Base-by-base conservation (phyloP, 345 rosid species). In the Sonneratia alba region DNA sequence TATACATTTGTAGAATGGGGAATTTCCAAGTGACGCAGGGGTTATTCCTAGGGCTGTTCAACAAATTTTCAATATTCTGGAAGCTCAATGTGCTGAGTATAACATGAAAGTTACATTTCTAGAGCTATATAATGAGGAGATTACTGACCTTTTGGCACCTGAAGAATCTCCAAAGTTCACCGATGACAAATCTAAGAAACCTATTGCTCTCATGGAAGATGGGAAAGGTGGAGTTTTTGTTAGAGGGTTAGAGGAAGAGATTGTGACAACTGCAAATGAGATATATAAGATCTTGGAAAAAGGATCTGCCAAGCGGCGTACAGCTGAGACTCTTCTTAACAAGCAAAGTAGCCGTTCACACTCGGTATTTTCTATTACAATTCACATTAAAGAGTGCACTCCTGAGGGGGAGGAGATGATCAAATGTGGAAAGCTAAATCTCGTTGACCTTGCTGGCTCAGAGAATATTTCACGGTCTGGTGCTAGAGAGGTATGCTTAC, bases 331-430 rank as follows among this genome's bases (percentile, higher is more conserved):
- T 78, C 96, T 92, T 79, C 91, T 95, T 73, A 95, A 95, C 86
- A 95, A 92, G 87, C 99, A 95, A 81, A 95, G 98, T 75, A 92
- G 98, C 83, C 98, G 99, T 67, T 95, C 99, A 73, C 98, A 90
- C 83, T 95, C 97, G 0, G 90, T 95, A 78, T 95, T 92, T 81
- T 95, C 98, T 32, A 92, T 95, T 71, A 95, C 99, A 55, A 95
- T 95, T 76, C 99, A 95, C 78, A 95, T 90, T 19, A 92, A 92
- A 78, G 99, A 95, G 78, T 87, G 86, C 72, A 95, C 99, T 61
- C 98, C 96, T 12, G 98, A 95, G 82, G 99, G 99, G 13, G 99
- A 95, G 86, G 99, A 95, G 83, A 85, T 95, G 98, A 92, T 95
- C 77, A 95, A 90, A 79, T 90, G 97, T 62, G 99, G 99, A 78